Evolutionary conservation across 768 basidiomycete species (phyloP).

Genomic region (Russula emetica): DNA sequence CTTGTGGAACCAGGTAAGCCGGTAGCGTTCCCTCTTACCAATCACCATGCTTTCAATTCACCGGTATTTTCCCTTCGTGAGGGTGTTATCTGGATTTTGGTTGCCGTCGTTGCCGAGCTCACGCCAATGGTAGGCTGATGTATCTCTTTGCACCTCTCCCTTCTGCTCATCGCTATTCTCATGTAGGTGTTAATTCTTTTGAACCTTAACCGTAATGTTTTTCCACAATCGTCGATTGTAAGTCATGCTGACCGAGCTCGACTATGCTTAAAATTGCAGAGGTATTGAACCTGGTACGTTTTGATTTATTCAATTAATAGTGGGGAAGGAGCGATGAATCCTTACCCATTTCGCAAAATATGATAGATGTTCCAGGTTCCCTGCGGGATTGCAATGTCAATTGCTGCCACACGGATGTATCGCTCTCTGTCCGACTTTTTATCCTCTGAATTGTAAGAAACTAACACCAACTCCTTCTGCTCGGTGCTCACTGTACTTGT

Average conservation of each 20-base stretch:
- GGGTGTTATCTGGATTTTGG: neutral
- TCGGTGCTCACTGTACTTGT: neutral
- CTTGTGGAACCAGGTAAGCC: no score
- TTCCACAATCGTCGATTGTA: neutral
- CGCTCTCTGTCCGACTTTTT: no score
- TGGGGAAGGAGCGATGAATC: neutral
- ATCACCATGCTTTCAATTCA: neutral
- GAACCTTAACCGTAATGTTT: neutral
- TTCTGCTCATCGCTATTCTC: neutral
- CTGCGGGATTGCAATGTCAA: neutral
- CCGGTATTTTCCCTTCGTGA: neutral
- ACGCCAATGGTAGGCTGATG: neutral
- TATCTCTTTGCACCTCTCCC: neutral
- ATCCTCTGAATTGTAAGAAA: neutral
- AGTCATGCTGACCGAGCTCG: neutral
- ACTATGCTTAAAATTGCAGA: neutral
- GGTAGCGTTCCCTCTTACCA: no score
- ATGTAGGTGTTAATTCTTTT: neutral
- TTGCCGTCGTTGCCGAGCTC: neutral
- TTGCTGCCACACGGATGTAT: no score
- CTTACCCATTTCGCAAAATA: neutral
- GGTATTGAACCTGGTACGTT: neutral
- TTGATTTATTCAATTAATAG: no score
- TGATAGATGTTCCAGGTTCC: neutral
- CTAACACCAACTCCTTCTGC: no score